Base-by-base conservation (phyloP, 2,329 filamentous ascomycete genomes). In the Emericellopsis atlantica region DNA sequence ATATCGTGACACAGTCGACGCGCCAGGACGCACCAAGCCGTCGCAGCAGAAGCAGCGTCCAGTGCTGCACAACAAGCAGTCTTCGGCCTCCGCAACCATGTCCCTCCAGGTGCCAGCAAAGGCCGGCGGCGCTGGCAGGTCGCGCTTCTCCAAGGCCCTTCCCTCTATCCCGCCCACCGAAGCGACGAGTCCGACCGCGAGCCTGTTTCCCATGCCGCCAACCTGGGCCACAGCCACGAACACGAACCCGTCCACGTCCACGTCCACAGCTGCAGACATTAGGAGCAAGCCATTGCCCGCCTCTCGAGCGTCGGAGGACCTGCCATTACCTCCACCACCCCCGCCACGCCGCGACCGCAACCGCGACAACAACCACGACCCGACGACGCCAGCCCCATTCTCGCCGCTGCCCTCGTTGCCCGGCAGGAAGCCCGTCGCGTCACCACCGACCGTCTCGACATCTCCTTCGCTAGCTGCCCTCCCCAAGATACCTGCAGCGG, bases 131-230 rank as follows among this genome's bases (percentile, higher is more conserved):
- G 26, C 9, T 9, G 26, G 69, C 49, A 59, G 62, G 41, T 76
- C 72, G 49, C 70, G 72, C 54, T 74, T 72, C 58, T 75, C 72
- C 52, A 77, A 77, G 58, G 72, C 70, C 29, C 59, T 77, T 47
- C 73, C 72, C 29, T 60, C 64, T 42, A 67, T 69, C 51, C 70
- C 72, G 40, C 48, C 12, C 31, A 15, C 32, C 23, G 37, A 40
- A 6, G 36, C 41, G 36, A 33, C 35, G 9, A 26, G 35, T 16
- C 24, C 26, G 18, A 34, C 37, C 33, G 37, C 35, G 24, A 36
- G 23, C 10, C 29, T 38, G n/a, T 38, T 41, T 26, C 40, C 40
- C 12, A 29, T 29, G 26, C 32, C 43, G 7, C 36, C 22, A 11
- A 26, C 38, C 22, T 26, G 40, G 11, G 33, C 29, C 15, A 12